phyloP scores from a whole-genome alignment of 2,329 filamentous ascomycete species.

The Diaporthe citriasiana region DNA sequence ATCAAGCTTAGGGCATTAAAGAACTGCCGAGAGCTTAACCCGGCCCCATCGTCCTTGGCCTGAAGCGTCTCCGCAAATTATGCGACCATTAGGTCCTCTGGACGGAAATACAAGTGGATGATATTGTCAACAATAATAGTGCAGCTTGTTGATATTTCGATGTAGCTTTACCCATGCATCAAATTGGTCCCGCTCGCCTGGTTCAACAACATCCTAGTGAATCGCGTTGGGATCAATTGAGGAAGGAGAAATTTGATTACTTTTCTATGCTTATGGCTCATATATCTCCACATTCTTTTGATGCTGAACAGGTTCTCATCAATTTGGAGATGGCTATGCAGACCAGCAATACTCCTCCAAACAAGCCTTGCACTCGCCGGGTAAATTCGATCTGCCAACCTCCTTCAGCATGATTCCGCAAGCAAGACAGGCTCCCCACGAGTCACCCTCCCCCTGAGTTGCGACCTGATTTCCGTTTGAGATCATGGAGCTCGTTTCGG shows the following conservation, averaged over 20 bases:
- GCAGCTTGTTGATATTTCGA: neutral
- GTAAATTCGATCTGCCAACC: constrained; percentile 46
- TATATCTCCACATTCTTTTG: neutral
- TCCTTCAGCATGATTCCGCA: constrained; percentile 56
- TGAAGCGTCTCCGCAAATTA: neutral
- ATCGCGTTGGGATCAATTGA: too few species aligned
- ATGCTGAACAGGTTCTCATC: neutral
- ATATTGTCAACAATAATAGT: neutral
- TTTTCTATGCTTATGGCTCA: neutral
- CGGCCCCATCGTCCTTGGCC: neutral
- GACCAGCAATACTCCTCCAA: constrained; percentile 55
- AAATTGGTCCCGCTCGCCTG: too few species aligned
- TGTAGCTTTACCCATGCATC: neutral
- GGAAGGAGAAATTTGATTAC: neutral
- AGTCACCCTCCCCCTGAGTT: constrained; percentile 52
- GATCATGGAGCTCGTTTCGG: constrained; percentile 54
- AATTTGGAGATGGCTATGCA: neutral
- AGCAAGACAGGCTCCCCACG: constrained; percentile 57
- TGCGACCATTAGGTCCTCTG: neutral
- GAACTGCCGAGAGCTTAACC: constrained; percentile 16
- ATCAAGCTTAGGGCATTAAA: neutral
- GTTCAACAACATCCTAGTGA: too few species aligned
- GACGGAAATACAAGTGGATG: neutral
- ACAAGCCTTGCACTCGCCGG: constrained; percentile 52
- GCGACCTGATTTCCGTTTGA: constrained; percentile 56